Percentiles rank a stretch among this genome's conserved stretches.
These are phyloP conservation scores for Salvia sclarea DNA, from an alignment of 305 asterid species.

Conservation along the genomic window DNA sequence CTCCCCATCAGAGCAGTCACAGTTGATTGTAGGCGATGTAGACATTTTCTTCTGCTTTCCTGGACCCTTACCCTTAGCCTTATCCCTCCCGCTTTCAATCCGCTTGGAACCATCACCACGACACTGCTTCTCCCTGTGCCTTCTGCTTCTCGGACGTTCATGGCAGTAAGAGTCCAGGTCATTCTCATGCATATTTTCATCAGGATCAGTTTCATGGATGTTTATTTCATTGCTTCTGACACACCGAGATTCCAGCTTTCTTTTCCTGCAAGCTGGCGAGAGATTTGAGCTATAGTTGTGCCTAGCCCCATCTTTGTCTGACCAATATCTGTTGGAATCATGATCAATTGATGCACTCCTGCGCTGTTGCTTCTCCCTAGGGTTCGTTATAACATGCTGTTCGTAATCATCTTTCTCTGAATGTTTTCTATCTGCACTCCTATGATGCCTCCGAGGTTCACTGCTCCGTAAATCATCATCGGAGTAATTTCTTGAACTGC, in stretches of 20 bases:
- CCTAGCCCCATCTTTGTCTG: slow-evolving; percentile 35
- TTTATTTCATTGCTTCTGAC: slow-evolving; percentile 27
- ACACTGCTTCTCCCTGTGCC: slow-evolving; percentile 31
- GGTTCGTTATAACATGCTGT: slow-evolving; percentile 25
- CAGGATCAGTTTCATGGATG: slow-evolving; percentile 27
- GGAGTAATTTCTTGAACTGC: slow-evolving; percentile 49
- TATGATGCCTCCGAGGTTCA: slow-evolving; percentile 34
- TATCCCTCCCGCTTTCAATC: slow-evolving; percentile 25
- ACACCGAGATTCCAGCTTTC: slow-evolving; percentile 34
- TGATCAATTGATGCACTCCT: slow-evolving; percentile 36
- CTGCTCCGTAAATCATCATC: slow-evolving; percentile 43
- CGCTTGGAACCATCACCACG: slow-evolving; percentile 27
- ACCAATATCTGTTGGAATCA: slow-evolving; percentile 44
- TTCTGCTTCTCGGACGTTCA: slow-evolving; percentile 35
- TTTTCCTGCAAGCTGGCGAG: slow-evolving; percentile 26
- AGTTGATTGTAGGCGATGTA: slow-evolving; percentile 39
- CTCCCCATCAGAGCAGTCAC: slow-evolving; percentile 38
- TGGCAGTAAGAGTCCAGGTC: slow-evolving; percentile 33
- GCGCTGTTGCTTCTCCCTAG: slow-evolving; percentile 36
- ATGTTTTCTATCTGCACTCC: slow-evolving; percentile 36
- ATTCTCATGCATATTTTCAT: slow-evolving; percentile 32
- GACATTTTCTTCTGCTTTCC: slow-evolving; percentile 17
- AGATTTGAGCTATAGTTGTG: slow-evolving; percentile 35
- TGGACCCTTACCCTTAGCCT: neutral
- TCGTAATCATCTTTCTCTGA: slow-evolving; percentile 38